Conservation (phyloP, 805 yeast species). For the Nakazawaea holstii region DNA sequence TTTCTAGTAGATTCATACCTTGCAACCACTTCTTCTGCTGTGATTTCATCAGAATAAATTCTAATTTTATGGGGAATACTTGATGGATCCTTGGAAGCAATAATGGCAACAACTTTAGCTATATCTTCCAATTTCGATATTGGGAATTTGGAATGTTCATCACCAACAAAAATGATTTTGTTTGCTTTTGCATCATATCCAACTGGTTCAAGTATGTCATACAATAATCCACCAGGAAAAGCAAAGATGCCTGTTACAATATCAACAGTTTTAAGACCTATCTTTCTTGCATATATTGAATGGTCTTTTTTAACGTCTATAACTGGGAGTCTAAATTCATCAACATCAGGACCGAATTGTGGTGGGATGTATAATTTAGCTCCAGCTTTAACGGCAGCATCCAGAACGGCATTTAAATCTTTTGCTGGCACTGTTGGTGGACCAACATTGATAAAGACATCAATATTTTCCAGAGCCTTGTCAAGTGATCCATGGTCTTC, state of each 20-base stretch:
- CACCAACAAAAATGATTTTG: conserved; percentile 34
- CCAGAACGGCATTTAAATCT: conserved; percentile 27
- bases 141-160: conserved; percentile 29
- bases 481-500: conserved; percentile 23
- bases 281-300: conserved; percentile 30
- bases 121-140: conserved; percentile 35
- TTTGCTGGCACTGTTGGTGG: conserved; percentile 21
- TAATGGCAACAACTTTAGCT: conserved; percentile 35
- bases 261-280: conserved; percentile 44
- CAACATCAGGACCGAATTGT: conserved; percentile 50
- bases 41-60: conserved; percentile 34
- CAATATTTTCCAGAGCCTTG: conserved; percentile 39
- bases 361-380: conserved; percentile 54
- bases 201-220: conserved; percentile 28
- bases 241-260: conserved; percentile 35
- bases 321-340: conserved; percentile 28
- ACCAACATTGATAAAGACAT: conserved; percentile 44
- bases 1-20: conserved; percentile 34
- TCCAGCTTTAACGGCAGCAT: conserved; percentile 34
- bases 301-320: conserved; percentile 29
- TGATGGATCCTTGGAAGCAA: conserved; percentile 32
- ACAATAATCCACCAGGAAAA: conserved; percentile 27
- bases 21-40: conserved; percentile 32
- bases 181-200: conserved; percentile 32
- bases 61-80: conserved; percentile 38